These are phyloP conservation scores for Artemisia annua DNA, from an alignment of 129 eudicot genomes.

Conservation along the genomic window DNA sequence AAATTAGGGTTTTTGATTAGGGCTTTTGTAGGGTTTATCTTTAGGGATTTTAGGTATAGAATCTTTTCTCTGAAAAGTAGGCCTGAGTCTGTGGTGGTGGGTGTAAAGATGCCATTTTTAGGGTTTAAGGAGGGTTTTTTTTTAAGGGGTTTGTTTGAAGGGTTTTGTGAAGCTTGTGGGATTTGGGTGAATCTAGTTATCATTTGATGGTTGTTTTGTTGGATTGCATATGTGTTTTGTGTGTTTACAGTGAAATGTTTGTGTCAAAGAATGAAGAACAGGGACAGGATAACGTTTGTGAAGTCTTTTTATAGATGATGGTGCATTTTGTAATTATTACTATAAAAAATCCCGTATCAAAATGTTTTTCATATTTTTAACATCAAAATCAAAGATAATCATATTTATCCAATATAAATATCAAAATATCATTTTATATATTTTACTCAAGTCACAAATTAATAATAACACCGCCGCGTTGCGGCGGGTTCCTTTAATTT, in stretches of 20 bases:
- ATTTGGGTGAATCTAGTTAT: slow-evolving; percentile 30
- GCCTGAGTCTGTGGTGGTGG: slow-evolving; percentile 56
- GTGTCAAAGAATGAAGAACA: too few species aligned
- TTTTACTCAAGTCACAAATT: too few species aligned
- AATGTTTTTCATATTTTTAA: too few species aligned
- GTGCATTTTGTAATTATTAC: too few species aligned
- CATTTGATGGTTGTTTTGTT: slow-evolving; percentile 19
- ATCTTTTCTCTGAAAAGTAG: slow-evolving; percentile 71
- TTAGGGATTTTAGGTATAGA: slow-evolving; percentile 55
- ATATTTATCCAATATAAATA: too few species aligned
- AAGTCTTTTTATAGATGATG: too few species aligned
- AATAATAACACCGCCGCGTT: too few species aligned
- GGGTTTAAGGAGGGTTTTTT: slow-evolving; percentile 30
- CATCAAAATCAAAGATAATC: too few species aligned
- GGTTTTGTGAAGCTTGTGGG: slow-evolving; percentile 25
- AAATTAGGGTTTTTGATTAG: slow-evolving; percentile 67
- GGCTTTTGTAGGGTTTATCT: slow-evolving; percentile 75
- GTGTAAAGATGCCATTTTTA: slow-evolving; percentile 34
- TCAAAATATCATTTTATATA: too few species aligned
- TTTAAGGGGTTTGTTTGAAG: slow-evolving; percentile 23
- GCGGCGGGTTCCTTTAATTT: too few species aligned
- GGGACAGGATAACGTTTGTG: too few species aligned
- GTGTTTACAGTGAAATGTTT: neutral
- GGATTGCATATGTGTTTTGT: slow-evolving; percentile 6
- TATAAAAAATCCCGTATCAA: too few species aligned